Percentiles rank a stretch among this genome's conserved stretches.
phyloP scores from a whole-genome alignment of 768 basidiomycete species.

The Leccinum boreale region DNA sequence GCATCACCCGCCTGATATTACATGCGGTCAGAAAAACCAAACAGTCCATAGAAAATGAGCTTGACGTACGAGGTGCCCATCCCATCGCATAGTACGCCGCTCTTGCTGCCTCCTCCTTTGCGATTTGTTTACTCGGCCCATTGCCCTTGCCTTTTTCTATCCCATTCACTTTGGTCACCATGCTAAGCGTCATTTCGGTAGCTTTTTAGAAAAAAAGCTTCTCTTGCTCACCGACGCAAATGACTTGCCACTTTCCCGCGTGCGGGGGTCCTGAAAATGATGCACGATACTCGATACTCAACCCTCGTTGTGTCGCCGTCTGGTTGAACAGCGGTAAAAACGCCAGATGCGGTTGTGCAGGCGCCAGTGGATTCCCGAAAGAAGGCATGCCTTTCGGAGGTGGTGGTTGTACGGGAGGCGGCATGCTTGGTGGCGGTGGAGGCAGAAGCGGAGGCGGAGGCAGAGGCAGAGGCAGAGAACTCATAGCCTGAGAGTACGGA shows the following conservation, averaged over 20 bases:
- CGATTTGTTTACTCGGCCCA: conserved; percentile 70
- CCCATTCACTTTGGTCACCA: conserved; percentile 54
- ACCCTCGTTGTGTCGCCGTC: conserved; percentile 61
- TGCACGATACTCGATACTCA: conserved; percentile 59
- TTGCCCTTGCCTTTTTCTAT: conserved; percentile 61
- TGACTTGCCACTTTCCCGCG: conserved; percentile 62
- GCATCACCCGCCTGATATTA: conserved; percentile 19
- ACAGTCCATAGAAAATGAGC: not conserved
- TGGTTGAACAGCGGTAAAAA: conserved; percentile 76
- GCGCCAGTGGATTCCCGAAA: conserved; percentile 54
- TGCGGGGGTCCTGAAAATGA: conserved; percentile 64
- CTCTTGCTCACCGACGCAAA: conserved; percentile 58
- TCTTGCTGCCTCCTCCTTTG: conserved; percentile 75
- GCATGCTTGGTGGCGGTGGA: conserved; percentile 28
- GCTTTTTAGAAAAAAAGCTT: not conserved
- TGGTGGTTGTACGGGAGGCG: conserved; percentile 35
- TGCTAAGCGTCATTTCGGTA: not conserved
- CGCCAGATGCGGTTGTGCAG: conserved; percentile 60
- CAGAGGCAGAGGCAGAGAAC: conserved; percentile 12
- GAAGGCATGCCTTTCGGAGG: conserved; percentile 31
- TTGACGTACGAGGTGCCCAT: conserved; percentile 50
- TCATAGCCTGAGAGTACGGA: conserved; percentile 20
- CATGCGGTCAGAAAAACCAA: not conserved
- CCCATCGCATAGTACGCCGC: conserved; percentile 74
- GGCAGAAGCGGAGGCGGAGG: conserved; percentile 20